These are phyloP conservation scores for Anethum foeniculum DNA, from an alignment of 140 eudicot species.

Conservation along the genomic window DNA sequence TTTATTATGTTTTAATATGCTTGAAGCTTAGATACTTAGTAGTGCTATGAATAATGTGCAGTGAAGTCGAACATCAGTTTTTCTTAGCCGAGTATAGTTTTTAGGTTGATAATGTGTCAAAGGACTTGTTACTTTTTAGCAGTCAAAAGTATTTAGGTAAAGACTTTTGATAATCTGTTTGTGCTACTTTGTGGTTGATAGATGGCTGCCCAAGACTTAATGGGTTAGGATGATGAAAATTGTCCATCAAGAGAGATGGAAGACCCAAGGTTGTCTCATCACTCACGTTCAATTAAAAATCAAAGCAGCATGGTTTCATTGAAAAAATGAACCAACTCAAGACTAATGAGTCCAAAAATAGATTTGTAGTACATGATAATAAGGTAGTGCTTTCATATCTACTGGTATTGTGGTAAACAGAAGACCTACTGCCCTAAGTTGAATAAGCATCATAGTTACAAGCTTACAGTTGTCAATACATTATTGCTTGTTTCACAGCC, in stretches of 20 bases:
- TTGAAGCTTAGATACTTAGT: not conserved
- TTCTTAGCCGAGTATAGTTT: not conserved
- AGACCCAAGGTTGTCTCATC: not conserved
- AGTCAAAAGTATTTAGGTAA: not conserved
- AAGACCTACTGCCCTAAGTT: not conserved
- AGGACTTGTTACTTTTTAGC: not conserved
- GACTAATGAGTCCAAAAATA: not conserved
- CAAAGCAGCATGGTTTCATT: not conserved
- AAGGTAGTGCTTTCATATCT: not conserved
- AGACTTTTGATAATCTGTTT: not conserved
- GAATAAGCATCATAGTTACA: not conserved
- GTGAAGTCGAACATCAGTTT: not conserved
- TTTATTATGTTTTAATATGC: not conserved
- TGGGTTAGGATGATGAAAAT: not conserved
- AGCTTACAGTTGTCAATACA: not conserved
- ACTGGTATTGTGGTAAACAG: not conserved
- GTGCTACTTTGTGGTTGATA: not conserved
- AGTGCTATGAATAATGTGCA: no score
- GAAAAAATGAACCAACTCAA: not conserved
- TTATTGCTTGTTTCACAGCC: not conserved
- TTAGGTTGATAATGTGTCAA: not conserved
- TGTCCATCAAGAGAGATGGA: not conserved
- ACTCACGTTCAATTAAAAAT: not conserved
- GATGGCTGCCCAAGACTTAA: not conserved
- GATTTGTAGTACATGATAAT: not conserved